Conservation (phyloP, 768 basidiomycete species). For the Leccinum disarticulatum region DNA sequence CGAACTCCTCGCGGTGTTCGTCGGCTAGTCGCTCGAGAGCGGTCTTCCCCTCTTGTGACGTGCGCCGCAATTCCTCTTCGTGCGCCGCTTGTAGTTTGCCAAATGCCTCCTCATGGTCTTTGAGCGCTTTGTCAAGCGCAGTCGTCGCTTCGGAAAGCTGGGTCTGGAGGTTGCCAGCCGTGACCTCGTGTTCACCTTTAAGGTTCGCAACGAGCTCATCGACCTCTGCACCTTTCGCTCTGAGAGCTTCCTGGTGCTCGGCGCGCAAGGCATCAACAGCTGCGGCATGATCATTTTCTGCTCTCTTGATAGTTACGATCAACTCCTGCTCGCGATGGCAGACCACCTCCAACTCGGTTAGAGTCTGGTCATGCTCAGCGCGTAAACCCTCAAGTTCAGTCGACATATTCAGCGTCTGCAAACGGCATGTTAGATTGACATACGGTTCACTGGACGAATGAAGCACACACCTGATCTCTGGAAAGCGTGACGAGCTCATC, state of each 20-base stretch:
- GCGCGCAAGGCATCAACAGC: conserved; percentile 48
- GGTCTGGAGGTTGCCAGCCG: conserved; percentile 38
- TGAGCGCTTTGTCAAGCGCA: conserved; percentile 46
- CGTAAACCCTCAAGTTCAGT: conserved; percentile 78
- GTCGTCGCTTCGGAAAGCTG: conserved; percentile 46
- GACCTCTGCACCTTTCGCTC: conserved; percentile 41
- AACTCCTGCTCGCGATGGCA: conserved; percentile 58
- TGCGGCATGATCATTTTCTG: conserved; percentile 48
- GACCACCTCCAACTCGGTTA: conserved; percentile 53
- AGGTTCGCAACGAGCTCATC: conserved; percentile 43
- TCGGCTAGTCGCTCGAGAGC: conserved; percentile 46
- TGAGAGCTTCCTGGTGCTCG: conserved; percentile 46
- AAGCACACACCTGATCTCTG: conserved; percentile 68
- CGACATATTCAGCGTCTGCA: conserved; percentile 82
- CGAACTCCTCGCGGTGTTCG: conserved; percentile 54
- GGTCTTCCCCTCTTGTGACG: conserved; percentile 54
- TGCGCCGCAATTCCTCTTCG: conserved; percentile 50
- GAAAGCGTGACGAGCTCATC: conserved; percentile 81
- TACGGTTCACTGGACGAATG: background rate
- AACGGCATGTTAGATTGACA: background rate
- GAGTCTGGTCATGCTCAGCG: conserved; percentile 53
- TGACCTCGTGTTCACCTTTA: conserved; percentile 48
- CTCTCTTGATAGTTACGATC: conserved; percentile 46
- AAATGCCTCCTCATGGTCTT: conserved; percentile 61
- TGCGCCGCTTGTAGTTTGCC: conserved; percentile 57